A percentile compares a stretch with the other conserved stretches of the same genome.
Evolutionary conservation across 805 yeast species (phyloP).

Genomic region (Zygosaccharomyces lentus): DNA sequence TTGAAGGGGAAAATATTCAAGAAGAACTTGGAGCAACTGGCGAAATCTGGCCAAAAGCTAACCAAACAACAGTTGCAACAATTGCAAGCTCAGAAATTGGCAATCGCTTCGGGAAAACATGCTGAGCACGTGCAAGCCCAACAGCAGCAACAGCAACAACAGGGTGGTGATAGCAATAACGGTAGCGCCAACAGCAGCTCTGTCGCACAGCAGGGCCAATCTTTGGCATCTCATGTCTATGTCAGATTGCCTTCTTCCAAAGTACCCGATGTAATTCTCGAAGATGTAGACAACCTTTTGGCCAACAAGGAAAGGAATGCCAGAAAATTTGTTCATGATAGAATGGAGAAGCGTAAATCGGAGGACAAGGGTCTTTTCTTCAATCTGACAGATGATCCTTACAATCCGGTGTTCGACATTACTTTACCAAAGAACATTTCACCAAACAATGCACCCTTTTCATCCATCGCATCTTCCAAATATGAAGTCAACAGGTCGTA

Average conservation of each 20-base stretch:
- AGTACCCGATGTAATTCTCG: conserved; percentile 87
- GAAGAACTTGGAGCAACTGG: conserved; percentile 20
- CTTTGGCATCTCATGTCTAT: conserved; percentile 56
- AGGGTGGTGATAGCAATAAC: conserved; percentile 3
- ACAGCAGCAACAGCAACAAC: conserved; percentile 6
- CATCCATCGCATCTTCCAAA: conserved; percentile 67
- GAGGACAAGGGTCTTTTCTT: conserved; percentile 70
- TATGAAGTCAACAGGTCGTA: conserved; percentile 63
- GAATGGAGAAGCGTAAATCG: conserved; percentile 63
- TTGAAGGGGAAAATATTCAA: conserved; percentile 19
- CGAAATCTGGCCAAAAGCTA: conserved; percentile 22
- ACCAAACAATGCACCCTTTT: conserved; percentile 66
- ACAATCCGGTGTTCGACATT: conserved; percentile 73
- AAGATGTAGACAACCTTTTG: conserved; percentile 71
- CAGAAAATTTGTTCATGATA: conserved; percentile 79
- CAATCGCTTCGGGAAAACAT: conserved; percentile 4
- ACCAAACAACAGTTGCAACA: conserved; percentile 25
- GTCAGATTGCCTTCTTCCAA: conserved; percentile 85
- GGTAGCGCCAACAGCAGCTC: conserved; percentile 8
- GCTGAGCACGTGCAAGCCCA: conserved; percentile 3
- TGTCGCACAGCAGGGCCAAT: conserved; percentile 18
- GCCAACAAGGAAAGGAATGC: conserved; percentile 73
- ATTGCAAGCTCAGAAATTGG: conserved; percentile 17
- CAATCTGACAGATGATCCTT: conserved; percentile 82
- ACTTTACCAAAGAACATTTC: conserved; percentile 52